These are phyloP conservation scores for rapeseed (Brassica napus) DNA, from an alignment of 345 rosid species.

Conservation along the genomic window Da-Ae NC_063434.1:5437501-5438000, in stretches of 20 bases:
- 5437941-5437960: slow-evolving; percentile 10
- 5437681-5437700: slow-evolving; percentile 44
- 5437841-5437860: slow-evolving; percentile 27
- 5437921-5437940: slow-evolving; percentile 24
- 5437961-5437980: slow-evolving; percentile 25
- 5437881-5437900: slow-evolving; percentile 16
- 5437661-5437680: slow-evolving; percentile 47
- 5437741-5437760: slow-evolving; percentile 34
- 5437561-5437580: slow-evolving; percentile 31
- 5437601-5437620: slow-evolving; percentile 51
- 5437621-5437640: slow-evolving; percentile 47
- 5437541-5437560: slow-evolving; percentile 41
- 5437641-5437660: slow-evolving; percentile 49
- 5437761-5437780: slow-evolving; percentile 52
- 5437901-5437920: slow-evolving; percentile 18
- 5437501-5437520: slow-evolving; percentile 39
- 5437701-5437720: slow-evolving; percentile 72
- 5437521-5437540: slow-evolving; percentile 43
- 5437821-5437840: slow-evolving; percentile 39
- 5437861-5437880: background rate
- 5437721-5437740: slow-evolving; percentile 56
- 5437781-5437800: slow-evolving; percentile 40
- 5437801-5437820: background rate
- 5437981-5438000: slow-evolving; percentile 43
- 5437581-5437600: slow-evolving; percentile 49